phyloP scores from a whole-genome alignment of 176 grass and related monocot genomes.

The Zea luxurians region DNA sequence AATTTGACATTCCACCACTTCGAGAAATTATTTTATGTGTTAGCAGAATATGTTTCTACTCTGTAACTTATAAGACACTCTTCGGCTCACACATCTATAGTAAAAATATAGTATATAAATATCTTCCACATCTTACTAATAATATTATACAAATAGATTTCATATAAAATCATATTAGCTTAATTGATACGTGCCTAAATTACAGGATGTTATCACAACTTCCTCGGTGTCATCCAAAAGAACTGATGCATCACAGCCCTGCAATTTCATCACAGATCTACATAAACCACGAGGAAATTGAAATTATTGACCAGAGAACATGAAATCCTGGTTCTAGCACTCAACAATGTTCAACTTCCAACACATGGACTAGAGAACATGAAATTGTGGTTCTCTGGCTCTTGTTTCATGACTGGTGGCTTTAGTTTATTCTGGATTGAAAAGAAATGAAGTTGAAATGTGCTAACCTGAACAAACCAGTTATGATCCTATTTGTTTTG shows the following conservation, averaged over 20 bases:
- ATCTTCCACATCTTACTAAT: too few relatives aligned
- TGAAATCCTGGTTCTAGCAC: background rate
- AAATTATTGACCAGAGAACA: background rate
- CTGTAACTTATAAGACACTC: too few relatives aligned
- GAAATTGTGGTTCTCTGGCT: too few relatives aligned
- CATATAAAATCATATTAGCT: too few relatives aligned
- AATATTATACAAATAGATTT: too few relatives aligned
- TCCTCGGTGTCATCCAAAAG: constrained; percentile 63
- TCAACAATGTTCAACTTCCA: background rate
- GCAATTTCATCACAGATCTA: constrained; percentile 26
- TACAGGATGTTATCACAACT: constrained; percentile 55
- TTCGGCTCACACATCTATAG: too few relatives aligned
- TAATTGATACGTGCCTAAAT: constrained; percentile 38
- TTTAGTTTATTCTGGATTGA: background rate
- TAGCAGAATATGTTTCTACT: too few relatives aligned
- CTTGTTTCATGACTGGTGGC: background rate
- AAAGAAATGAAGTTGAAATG: background rate
- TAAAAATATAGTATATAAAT: too few relatives aligned
- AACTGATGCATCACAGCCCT: constrained; percentile 81
- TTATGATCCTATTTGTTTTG: too few relatives aligned
- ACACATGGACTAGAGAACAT: background rate
- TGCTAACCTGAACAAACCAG: too few relatives aligned
- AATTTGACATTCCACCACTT: too few relatives aligned
- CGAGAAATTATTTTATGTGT: too few relatives aligned
- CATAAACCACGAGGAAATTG: background rate